Evolutionary conservation across 1,139 yeast species (phyloP), one percentile per base, ranked within the genome.

Genomic region (Candida freyschussii): DNA sequence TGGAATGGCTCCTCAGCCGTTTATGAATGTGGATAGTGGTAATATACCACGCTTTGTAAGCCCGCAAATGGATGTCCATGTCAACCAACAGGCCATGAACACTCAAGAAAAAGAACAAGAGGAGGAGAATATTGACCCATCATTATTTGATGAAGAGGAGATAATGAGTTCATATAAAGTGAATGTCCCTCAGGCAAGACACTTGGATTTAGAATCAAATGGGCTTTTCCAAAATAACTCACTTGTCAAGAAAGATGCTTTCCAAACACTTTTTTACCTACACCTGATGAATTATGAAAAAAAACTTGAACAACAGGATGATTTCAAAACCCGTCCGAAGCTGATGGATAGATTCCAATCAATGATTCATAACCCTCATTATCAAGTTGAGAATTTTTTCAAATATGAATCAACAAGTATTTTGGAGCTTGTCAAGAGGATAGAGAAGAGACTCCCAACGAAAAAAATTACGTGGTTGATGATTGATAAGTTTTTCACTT

Each of bases 81-180:
- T n/a, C n/a, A n/a, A n/a, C n/a, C n/a, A n/a, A n/a, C n/a, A n/a
- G n/a, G n/a, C 11, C 21, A 26, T 13, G 23, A 16, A 24, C n/a
- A 7, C 13, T 8, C 25, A 19, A 11, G 12, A 17, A 8, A 13
- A 21, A 17, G 14, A 17, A n/a, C 19, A 19, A 17, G 13, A 18
- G 13, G 45, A 41, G 4, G 38, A 41, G n/a, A 40, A 39, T 28
- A 48, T 48, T 14, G 55, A 50, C 27, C 53, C 55, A 3, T 32
- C 42, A 0, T 29, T 50, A 17, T 44, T 43, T 26, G 43, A 39
- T 11, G 41, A 43, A 8, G 40, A 37, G 30, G 51, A 47, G 25
- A 23, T 46, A 5, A 29, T 48, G n/a, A 33, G 29, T 8, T 17
- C 41, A 2, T 37, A 40, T 29, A 34, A 40, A 13, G 29, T 30